These are phyloP conservation scores for Penicillium roqueforti DNA, from an alignment of 495 filamentous ascomycete species.

Conservation along the genomic window DNA sequence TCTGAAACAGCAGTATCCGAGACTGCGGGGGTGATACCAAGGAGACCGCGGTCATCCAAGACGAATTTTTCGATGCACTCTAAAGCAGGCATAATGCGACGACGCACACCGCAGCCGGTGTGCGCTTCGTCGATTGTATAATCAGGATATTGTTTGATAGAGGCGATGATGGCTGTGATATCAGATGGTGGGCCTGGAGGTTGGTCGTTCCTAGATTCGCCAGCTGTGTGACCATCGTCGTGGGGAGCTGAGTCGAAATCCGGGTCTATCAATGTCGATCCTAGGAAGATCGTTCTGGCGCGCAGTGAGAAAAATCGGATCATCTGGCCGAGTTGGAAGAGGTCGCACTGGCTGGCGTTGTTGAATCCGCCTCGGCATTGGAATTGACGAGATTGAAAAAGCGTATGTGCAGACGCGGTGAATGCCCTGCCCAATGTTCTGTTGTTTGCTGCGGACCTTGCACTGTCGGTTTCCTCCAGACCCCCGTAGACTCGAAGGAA, in stretches of 20 bases:
- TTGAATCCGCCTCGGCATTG: slow-evolving; percentile 79
- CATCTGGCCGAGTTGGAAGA: slow-evolving; percentile 84
- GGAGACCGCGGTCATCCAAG: slow-evolving; percentile 62
- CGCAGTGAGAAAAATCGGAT: slow-evolving; percentile 65
- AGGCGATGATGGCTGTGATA: slow-evolving; percentile 48
- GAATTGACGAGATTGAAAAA: slow-evolving; percentile 27
- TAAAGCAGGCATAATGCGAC: slow-evolving; percentile 61
- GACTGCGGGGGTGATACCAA: slow-evolving; percentile 58
- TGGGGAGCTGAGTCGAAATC: slow-evolving; percentile 27
- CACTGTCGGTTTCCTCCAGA: slow-evolving; percentile 28
- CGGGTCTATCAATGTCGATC: slow-evolving; percentile 45
- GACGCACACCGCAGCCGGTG: slow-evolving; percentile 69
- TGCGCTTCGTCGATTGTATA: slow-evolving; percentile 82
- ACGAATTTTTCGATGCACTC: slow-evolving; percentile 60
- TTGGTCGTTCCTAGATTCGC: background rate
- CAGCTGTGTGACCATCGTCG: slow-evolving; percentile 10
- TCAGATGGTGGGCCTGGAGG: slow-evolving; percentile 30
- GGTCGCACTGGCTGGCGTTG: slow-evolving; percentile 70
- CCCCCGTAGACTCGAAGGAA: slow-evolving; percentile 64
- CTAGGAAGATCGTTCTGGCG: slow-evolving; percentile 45
- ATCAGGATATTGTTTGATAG: slow-evolving; percentile 58
- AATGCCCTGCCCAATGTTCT: slow-evolving; percentile 10
- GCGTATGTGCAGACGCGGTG: slow-evolving; percentile 9
- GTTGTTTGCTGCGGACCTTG: slow-evolving; percentile 9
- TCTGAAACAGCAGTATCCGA: slow-evolving; percentile 11